Conservation (phyloP, 306 rosid species). For the Gynostemma pentaphyllum region DNA sequence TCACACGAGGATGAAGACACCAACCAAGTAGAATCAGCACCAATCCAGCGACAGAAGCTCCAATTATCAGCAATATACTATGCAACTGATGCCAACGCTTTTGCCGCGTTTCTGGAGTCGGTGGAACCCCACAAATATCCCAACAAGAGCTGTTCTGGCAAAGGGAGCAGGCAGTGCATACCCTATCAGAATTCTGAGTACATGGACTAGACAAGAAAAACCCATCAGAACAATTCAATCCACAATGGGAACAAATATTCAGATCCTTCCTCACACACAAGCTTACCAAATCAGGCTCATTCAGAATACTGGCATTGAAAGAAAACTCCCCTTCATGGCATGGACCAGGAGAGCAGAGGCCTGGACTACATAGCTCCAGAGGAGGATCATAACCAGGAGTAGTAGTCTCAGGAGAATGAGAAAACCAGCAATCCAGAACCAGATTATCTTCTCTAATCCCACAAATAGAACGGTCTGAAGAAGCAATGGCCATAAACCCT, state of each 20-base stretch:
- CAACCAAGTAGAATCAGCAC: conserved; percentile 38
- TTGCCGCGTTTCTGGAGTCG: conserved; percentile 24
- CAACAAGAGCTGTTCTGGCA: conserved; percentile 87
- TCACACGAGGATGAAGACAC: conserved; percentile 28
- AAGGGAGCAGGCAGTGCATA: conserved; percentile 86
- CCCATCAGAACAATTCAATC: conserved; percentile 64
- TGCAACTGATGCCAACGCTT: conserved; percentile 41
- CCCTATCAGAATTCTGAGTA: conserved; percentile 47
- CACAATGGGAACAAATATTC: conserved; percentile 79
- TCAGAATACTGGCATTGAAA: conserved; percentile 67
- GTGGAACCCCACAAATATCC: conserved; percentile 42
- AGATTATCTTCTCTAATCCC: conserved; percentile 82
- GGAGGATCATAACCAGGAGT: conserved; percentile 59
- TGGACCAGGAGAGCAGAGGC: conserved; percentile 43
- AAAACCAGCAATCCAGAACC: conserved; percentile 75
- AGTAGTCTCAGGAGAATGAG: conserved; percentile 27
- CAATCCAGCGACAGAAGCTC: conserved; percentile 38
- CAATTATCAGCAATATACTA: conserved; percentile 35
- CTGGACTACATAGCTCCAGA: conserved; percentile 81
- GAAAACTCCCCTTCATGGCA: conserved; percentile 46
- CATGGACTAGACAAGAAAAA: conserved; percentile 81
- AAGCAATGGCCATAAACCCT: conserved; percentile 74
- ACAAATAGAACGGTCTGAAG: conserved; percentile 66
- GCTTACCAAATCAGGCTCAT: conserved; percentile 58
- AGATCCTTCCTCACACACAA: conserved; percentile 60